phyloP scores from a whole-genome alignment of 1,284 basidiomycete species.

The Cutaneotrichosporon sp. region DNA sequence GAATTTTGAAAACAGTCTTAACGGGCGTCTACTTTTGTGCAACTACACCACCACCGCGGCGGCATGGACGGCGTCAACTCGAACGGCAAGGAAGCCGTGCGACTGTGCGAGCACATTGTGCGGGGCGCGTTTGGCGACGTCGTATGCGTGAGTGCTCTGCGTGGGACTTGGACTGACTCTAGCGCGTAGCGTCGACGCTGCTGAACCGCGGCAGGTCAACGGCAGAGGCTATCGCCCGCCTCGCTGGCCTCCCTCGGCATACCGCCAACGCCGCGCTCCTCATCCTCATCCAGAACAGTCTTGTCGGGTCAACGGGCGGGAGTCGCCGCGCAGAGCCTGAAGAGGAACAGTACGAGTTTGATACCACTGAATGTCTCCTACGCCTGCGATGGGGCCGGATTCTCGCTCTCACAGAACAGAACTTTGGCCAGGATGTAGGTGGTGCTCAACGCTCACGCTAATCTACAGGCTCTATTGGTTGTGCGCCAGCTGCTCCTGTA shows the following conservation, averaged over 20 bases:
- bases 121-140: constrained; percentile 44
- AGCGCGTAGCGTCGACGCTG: constrained; percentile 77
- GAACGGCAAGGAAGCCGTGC: constrained; percentile 48
- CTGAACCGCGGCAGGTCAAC: constrained; percentile 77
- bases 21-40: not conserved
- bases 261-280: constrained; percentile 61
- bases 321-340: constrained; percentile 54
- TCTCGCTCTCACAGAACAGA: constrained; percentile 64
- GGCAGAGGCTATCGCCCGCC: constrained; percentile 54
- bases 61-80: constrained; percentile 18
- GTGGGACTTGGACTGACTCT: constrained; percentile 1
- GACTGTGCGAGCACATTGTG: constrained; percentile 47
- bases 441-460: not conserved
- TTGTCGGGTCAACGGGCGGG: constrained; percentile 73
- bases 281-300: constrained; percentile 84
- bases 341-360: constrained; percentile 60
- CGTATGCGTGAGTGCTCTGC: constrained; percentile 38
- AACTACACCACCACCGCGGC: not conserved
- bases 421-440: constrained; percentile 66
- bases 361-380: constrained; percentile 70
- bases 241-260: constrained; percentile 64
- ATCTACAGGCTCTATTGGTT: constrained; percentile 62
- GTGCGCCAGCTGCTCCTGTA: constrained; percentile 71
- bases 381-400: constrained; percentile 72
- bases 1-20: constrained; percentile 1